A percentile compares a stretch with the other conserved stretches of the same genome.
Evolutionary conservation across 257 asterid species (phyloP).

Genomic region (Parsonsia alboflavescens): DNA sequence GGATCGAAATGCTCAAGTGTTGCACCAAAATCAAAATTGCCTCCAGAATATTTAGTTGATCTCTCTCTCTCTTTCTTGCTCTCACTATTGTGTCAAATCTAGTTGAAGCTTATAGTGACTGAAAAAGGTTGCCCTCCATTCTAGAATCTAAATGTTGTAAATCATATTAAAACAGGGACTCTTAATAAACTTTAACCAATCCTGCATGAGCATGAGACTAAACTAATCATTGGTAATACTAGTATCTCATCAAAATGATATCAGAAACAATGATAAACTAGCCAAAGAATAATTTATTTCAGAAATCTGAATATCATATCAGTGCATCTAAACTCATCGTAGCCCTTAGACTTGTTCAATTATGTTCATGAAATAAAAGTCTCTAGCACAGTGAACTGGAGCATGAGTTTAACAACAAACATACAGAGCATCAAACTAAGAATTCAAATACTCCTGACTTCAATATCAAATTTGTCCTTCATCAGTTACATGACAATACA

Average conservation of each 20-base stretch:
- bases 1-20: too few relatives aligned
- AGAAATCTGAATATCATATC: not conserved
- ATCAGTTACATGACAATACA: not conserved
- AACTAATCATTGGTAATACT: not conserved
- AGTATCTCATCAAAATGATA: not conserved
- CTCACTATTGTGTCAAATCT: not conserved
- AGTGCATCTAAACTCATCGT: not conserved
- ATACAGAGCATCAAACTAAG: not conserved
- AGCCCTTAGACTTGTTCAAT: not conserved
- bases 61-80: not conserved
- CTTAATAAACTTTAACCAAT: too few relatives aligned
- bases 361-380: not conserved
- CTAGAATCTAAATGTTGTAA: not conserved
- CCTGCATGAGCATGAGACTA: too few relatives aligned
- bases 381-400: not conserved
- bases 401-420: not conserved
- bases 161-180: too few relatives aligned
- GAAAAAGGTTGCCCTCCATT: not conserved
- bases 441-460: not conserved
- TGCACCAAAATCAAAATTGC: too few relatives aligned
- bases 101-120: too few relatives aligned
- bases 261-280: not conserved
- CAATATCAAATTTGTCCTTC: not conserved
- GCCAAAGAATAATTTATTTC: not conserved
- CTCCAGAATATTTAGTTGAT: not conserved